Conservation (phyloP, 306 rosid species). For the Vicia sativa region DNA sequence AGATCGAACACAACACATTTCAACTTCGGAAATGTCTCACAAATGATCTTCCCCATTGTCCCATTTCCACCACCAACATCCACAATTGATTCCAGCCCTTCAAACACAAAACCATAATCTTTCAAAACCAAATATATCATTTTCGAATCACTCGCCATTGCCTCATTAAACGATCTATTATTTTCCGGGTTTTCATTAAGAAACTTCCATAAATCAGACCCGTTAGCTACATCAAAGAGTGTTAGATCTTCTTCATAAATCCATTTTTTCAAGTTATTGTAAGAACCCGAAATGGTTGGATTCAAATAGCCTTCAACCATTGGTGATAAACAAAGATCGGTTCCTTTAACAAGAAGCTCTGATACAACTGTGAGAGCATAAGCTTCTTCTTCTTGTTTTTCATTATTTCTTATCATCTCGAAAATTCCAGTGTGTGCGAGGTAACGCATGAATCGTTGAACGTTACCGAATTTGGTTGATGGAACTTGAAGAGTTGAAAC, state of each 20-base stretch:
- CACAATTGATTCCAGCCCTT: slow-evolving; percentile 42
- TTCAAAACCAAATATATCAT: slow-evolving; percentile 43
- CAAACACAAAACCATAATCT: slow-evolving; percentile 43
- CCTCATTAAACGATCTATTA: slow-evolving; percentile 36
- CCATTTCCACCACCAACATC: slow-evolving; percentile 48
- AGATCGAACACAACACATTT: slow-evolving; percentile 35
- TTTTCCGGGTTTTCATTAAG: slow-evolving; percentile 19
- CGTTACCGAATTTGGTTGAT: slow-evolving; percentile 9
- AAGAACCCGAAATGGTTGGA: not conserved
- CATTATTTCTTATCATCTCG: not conserved
- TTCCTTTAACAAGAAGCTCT: slow-evolving; percentile 40
- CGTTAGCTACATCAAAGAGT: slow-evolving; percentile 33
- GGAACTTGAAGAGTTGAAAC: slow-evolving; percentile 41
- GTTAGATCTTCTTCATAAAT: slow-evolving; percentile 32
- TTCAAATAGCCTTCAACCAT: slow-evolving; percentile 28
- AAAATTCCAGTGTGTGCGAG: slow-evolving; percentile 49
- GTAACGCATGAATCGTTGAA: slow-evolving; percentile 43
- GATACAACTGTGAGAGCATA: slow-evolving; percentile 43
- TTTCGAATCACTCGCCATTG: slow-evolving; percentile 52
- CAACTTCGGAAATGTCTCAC: slow-evolving; percentile 21
- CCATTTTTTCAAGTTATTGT: slow-evolving; percentile 38
- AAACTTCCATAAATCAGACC: slow-evolving; percentile 34
- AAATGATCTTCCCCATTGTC: not conserved
- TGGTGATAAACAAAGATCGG: slow-evolving; percentile 29
- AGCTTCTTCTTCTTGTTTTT: slow-evolving; percentile 30